Evolutionary conservation across 768 basidiomycete species (phyloP).

Genomic region (Rhizopogon roseolus): DNA sequence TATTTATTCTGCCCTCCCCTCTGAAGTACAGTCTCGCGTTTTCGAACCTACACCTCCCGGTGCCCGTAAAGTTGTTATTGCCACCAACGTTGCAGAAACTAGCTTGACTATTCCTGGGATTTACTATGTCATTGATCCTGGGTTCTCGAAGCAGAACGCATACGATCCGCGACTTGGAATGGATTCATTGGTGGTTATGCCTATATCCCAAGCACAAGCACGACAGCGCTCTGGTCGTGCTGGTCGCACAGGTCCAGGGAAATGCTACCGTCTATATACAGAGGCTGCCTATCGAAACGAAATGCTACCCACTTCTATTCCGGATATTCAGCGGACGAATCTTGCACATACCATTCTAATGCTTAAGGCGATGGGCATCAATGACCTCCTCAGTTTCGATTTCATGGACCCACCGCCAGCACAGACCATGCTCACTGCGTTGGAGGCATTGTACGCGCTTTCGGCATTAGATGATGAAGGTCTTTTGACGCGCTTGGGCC

Average conservation of each 20-base stretch:
- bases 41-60: conserved; percentile 98
- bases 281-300: conserved; percentile 98
- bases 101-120: conserved; percentile 98
- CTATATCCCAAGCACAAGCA: conserved; percentile 98
- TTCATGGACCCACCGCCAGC: conserved; percentile 99
- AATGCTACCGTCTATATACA: conserved; percentile 96
- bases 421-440: conserved; percentile 92
- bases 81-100: conserved; percentile 99
- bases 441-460: conserved; percentile 91
- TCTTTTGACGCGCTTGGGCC: conserved; percentile 84
- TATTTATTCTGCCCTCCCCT: conserved; percentile 96
- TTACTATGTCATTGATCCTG: conserved; percentile 98
- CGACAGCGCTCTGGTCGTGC: conserved; percentile 94
- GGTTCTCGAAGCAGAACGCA: conserved; percentile 98
- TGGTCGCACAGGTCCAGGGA: conserved; percentile 96
- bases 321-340: conserved; percentile 96
- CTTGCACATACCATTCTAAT: conserved; percentile 89
- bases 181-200: conserved; percentile 98
- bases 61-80: conserved; percentile 97
- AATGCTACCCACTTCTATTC: conserved; percentile 96
- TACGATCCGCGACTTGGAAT: conserved; percentile 97
- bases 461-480: conserved; percentile 98
- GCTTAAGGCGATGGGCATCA: conserved; percentile 98
- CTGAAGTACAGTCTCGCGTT: conserved; percentile 95
- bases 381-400: conserved; percentile 95